phyloP scores from a whole-genome alignment of 257 asterid genomes.

The Oldenlandia corymbosa region DNA sequence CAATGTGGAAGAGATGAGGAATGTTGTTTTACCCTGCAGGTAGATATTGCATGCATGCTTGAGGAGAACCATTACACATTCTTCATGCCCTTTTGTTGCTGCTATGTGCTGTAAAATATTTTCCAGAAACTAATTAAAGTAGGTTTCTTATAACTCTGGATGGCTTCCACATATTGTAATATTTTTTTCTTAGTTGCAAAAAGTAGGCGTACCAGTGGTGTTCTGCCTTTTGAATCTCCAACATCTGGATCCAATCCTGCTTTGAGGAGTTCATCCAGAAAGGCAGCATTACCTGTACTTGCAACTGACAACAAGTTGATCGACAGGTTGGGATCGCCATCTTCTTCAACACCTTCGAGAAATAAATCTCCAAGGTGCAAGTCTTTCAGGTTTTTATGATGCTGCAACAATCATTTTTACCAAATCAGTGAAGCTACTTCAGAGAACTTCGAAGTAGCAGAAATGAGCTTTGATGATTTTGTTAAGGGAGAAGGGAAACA shows the following conservation, averaged over 20 bases:
- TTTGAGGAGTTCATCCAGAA: constrained; percentile 80
- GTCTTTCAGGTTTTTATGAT: constrained; percentile 71
- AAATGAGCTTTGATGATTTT: not conserved
- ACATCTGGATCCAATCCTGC: constrained; percentile 82
- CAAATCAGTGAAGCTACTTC: not conserved
- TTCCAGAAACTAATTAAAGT: not conserved
- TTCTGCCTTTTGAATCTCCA: constrained; percentile 70
- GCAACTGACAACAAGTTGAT: constrained; percentile 73
- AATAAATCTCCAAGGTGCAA: constrained; percentile 54
- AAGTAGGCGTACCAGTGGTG: constrained; percentile 58
- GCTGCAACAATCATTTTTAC: constrained; percentile 36
- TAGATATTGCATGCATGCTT: constrained; percentile 76
- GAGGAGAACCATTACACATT: constrained; percentile 74
- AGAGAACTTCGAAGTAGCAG: not conserved
- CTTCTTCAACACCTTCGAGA: constrained; percentile 52
- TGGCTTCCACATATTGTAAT: not conserved
- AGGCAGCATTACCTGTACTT: constrained; percentile 77
- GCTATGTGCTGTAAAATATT: constrained; percentile 65
- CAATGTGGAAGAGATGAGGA: not conserved
- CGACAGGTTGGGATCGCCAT: constrained; percentile 48
- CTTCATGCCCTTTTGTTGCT: constrained; percentile 79
- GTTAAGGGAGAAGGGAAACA: not conserved
- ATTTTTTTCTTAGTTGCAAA: not conserved
- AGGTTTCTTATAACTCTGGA: too few relatives aligned
- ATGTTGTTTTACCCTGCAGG: constrained; percentile 44